Conservation (phyloP, 805 yeast genomes). For the Zygoascus bituminiphila region DNA sequence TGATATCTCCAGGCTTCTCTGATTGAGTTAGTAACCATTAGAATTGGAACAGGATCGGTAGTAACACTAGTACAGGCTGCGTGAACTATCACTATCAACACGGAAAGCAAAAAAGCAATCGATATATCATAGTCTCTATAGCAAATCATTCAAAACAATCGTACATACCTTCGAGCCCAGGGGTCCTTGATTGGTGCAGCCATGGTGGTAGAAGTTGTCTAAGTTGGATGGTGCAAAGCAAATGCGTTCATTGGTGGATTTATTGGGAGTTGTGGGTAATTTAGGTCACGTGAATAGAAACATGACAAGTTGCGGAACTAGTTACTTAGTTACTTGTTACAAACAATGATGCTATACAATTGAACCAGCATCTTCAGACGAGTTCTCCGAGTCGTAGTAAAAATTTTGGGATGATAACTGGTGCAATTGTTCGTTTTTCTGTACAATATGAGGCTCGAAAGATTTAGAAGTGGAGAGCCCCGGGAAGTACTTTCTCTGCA, state of each 20-base stretch:
- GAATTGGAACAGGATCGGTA: no score
- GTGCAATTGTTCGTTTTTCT: neutral
- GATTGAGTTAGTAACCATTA: no score
- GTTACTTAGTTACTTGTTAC: no score
- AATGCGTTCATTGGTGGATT: neutral
- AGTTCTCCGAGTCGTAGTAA: slow-evolving; percentile 1
- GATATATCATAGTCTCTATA: no score
- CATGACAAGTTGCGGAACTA: no score
- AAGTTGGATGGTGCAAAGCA: neutral
- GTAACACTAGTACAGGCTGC: no score
- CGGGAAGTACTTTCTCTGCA: slow-evolving; percentile 17
- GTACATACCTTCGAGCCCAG: slow-evolving; percentile 41
- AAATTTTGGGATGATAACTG: neutral
- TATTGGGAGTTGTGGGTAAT: neutral
- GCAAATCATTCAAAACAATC: neutral
- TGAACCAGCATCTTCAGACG: neutral
- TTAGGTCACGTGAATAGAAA: no score
- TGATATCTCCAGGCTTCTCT: slow-evolving; percentile 91
- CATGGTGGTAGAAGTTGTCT: neutral
- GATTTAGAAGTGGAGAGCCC: slow-evolving; percentile 9
- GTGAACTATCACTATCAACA: no score
- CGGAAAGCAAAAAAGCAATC: no score
- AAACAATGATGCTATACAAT: neutral
- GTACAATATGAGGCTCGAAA: slow-evolving; percentile 11
- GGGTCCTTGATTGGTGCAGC: slow-evolving; percentile 32